A percentile compares a stretch with the other conserved stretches of the same genome.
Evolutionary conservation across 2,329 filamentous ascomycete genomes (phyloP).

Genomic region (Pseudogymnoascus sp.): DNA sequence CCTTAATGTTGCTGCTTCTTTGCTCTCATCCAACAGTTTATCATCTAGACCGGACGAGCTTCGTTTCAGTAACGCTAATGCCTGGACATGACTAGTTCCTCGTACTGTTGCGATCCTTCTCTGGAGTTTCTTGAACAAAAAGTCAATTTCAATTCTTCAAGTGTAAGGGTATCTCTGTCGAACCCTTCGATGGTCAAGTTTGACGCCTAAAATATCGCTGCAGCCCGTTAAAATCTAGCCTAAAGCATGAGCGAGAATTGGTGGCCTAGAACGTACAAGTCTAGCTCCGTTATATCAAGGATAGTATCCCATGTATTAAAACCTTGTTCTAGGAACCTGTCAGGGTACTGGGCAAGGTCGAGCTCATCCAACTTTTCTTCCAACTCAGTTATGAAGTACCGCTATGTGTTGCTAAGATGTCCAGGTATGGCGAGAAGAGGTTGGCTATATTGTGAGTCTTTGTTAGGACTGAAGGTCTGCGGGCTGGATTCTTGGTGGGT

Average conservation of each 20-base stretch:
- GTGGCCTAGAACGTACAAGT: background rate
- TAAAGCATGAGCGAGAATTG: background rate
- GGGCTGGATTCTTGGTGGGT: no score
- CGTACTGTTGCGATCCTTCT: slow-evolving; percentile 68
- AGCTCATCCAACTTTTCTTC: slow-evolving; percentile 61
- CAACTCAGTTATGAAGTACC: slow-evolving; percentile 42
- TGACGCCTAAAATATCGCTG: slow-evolving; percentile 65
- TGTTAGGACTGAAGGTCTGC: no score
- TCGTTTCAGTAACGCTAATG: slow-evolving; percentile 26
- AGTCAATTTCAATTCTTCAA: slow-evolving; percentile 11
- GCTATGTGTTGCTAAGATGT: background rate
- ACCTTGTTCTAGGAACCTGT: slow-evolving; percentile 64
- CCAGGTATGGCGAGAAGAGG: background rate
- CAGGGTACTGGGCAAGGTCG: slow-evolving; percentile 69
- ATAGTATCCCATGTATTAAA: slow-evolving; percentile 82
- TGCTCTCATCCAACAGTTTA: slow-evolving; percentile 49
- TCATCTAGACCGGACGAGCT: slow-evolving; percentile 33
- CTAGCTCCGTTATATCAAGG: slow-evolving; percentile 74
- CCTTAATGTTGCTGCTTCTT: slow-evolving; percentile 36
- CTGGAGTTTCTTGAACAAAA: slow-evolving; percentile 58
- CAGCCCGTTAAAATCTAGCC: slow-evolving; percentile 13
- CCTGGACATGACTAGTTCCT: slow-evolving; percentile 39
- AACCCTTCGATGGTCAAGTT: slow-evolving; percentile 73
- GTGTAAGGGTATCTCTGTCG: slow-evolving; percentile 23
- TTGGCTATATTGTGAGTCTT: background rate